phyloP scores from a whole-genome alignment of 2,329 filamentous ascomycete genomes.

The Fusarium protoensiforme region DNA sequence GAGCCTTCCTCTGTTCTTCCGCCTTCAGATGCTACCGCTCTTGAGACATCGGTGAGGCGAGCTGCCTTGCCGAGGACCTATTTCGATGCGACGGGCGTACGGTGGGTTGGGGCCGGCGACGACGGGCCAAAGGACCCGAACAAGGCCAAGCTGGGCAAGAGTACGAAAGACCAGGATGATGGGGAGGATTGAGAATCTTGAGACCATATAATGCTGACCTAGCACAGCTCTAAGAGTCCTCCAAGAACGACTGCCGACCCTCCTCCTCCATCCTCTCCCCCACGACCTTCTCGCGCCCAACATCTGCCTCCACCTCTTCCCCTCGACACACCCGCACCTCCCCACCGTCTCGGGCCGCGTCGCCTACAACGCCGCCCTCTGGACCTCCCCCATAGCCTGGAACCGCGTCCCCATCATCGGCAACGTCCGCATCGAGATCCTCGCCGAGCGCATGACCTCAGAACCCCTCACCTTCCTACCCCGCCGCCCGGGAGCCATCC shows the following conservation, averaged over 20 bases:
- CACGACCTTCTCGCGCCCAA: conserved; percentile 81
- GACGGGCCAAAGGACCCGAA: conserved; percentile 62
- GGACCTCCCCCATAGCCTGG: conserved; percentile 97
- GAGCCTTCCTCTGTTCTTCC: conserved; percentile 8
- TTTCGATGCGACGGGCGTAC: conserved; percentile 48
- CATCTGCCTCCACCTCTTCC: conserved; percentile 77
- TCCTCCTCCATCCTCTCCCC: conserved; percentile 74
- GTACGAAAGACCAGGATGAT: conserved; percentile 52
- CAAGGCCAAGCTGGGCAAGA: conserved; percentile 72
- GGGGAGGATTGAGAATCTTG: background rate
- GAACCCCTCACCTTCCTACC: conserved; percentile 62
- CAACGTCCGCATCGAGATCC: conserved; percentile 87
- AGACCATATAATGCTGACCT: background rate
- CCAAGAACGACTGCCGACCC: conserved; percentile 73
- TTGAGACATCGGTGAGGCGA: conserved; percentile 18
- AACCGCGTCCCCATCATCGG: conserved; percentile 90
- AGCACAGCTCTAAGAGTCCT: conserved; percentile 69
- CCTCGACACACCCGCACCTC: conserved; percentile 85
- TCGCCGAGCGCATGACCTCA: conserved; percentile 88
- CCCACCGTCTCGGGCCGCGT: conserved; percentile 92
- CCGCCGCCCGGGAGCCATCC: conserved; percentile 62
- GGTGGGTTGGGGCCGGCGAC: conserved; percentile 40
- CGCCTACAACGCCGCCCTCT: conserved; percentile 91
- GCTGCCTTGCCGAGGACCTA: conserved; percentile 39
- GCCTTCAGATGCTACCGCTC: conserved; percentile 10